These are phyloP conservation scores for Thermomyces lanuginosus DNA, from an alignment of 2,329 filamentous ascomycete genomes.

Conservation along the genomic window DNA sequence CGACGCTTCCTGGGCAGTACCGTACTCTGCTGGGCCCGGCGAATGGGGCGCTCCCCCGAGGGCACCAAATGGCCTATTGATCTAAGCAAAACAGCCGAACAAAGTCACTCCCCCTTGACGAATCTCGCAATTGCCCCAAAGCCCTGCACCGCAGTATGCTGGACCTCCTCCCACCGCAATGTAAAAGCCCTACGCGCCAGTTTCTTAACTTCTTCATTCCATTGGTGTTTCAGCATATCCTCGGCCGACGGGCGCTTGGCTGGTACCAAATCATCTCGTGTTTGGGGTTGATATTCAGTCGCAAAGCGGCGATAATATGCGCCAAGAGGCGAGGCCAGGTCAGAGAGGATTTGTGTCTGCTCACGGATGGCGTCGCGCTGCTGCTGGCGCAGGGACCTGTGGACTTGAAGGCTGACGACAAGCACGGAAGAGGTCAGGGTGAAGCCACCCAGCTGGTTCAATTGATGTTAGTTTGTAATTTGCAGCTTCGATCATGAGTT, in stretches of 20 bases:
- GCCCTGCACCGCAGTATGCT: constrained; percentile 30
- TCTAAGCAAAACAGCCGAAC: constrained; percentile 7
- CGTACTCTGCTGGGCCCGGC: too few relatives aligned
- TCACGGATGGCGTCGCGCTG: constrained; percentile 30
- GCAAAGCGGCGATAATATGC: constrained; percentile 19
- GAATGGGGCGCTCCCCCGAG: too few relatives aligned
- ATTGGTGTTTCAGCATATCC: constrained; percentile 57
- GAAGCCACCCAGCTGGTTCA: constrained; percentile 52
- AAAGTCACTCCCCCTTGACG: constrained; percentile 18
- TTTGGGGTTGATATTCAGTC: constrained; percentile 6
- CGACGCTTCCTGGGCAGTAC: too few relatives aligned
- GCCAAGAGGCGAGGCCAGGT: constrained; percentile 20
- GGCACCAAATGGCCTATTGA: too few relatives aligned
- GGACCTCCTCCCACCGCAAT: constrained; percentile 48
- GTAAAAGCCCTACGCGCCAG: constrained; percentile 50
- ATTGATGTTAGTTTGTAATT: constrained; percentile 1
- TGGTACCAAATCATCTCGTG: constrained; percentile 2
- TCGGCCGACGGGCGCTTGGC: constrained; percentile 38
- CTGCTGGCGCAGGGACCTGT: constrained; percentile 48
- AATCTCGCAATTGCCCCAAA: constrained; percentile 31
- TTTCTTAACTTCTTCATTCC: constrained; percentile 58
- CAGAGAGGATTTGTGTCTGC: constrained; percentile 27
- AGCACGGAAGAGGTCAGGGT: constrained; percentile 57
- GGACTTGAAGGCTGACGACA: constrained; percentile 54
- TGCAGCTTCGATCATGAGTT: not conserved